Evolutionary conservation across 2,329 filamentous ascomycete species (phyloP).

Genomic region (Diaporthe sp.): DNA sequence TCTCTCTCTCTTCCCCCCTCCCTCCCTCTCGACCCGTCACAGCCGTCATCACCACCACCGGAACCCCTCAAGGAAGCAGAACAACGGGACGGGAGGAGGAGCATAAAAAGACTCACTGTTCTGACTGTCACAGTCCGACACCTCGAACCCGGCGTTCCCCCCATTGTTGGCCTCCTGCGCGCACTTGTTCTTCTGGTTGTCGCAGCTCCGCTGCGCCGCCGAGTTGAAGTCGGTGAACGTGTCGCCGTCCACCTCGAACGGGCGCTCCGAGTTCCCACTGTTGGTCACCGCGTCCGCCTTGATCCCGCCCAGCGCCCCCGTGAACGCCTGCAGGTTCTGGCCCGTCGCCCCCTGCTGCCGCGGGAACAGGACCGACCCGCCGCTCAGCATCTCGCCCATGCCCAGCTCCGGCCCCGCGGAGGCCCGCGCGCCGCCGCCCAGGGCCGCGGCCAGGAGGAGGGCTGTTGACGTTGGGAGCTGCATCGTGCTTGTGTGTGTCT

Average conservation of each 20-base stretch:
- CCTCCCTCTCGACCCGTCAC: background rate
- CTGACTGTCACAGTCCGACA: constrained; percentile 62
- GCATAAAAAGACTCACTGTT: constrained; percentile 52
- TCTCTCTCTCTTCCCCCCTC: background rate
- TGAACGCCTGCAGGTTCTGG: constrained; percentile 59
- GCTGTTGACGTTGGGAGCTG: constrained; percentile 10
- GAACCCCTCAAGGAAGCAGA: background rate
- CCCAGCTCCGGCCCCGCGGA: constrained; percentile 45
- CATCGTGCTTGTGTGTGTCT: constrained; percentile 5
- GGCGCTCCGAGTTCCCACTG: constrained; percentile 55
- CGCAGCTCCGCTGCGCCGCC: constrained; percentile 61
- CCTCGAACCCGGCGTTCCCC: constrained; percentile 50
- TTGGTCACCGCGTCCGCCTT: constrained; percentile 56
- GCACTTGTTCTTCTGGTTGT: constrained; percentile 65
- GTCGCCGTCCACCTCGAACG: constrained; percentile 59
- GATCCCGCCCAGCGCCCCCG: constrained; percentile 56
- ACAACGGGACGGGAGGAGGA: background rate
- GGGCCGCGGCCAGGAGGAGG: constrained; percentile 29
- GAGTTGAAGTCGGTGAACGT: constrained; percentile 61
- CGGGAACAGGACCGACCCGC: constrained; percentile 53
- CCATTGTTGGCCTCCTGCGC: constrained; percentile 57
- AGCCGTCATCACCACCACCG: background rate
- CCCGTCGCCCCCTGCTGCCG: constrained; percentile 45
- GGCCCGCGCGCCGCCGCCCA: background rate
- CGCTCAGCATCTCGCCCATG: constrained; percentile 51